A percentile compares a stretch with the other conserved stretches of the same genome.
Evolutionary conservation across 805 yeast genomes (phyloP).

Genomic region (Candida caryicola): DNA sequence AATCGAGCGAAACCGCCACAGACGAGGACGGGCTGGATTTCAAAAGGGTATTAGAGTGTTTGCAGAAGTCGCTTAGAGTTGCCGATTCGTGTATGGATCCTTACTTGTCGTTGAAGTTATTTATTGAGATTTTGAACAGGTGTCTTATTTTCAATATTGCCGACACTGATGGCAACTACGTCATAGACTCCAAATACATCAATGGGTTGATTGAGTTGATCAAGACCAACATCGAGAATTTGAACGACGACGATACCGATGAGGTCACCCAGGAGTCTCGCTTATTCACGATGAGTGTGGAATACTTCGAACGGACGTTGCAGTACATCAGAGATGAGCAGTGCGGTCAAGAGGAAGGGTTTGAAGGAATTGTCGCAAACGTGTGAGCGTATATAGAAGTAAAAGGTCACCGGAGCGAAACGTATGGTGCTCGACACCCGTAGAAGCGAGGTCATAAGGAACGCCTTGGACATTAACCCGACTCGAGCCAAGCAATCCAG

Average conservation of each 20-base stretch:
- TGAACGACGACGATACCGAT: conserved; percentile 27
- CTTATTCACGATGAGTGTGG: conserved; percentile 27
- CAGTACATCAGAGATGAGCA: conserved; percentile 67
- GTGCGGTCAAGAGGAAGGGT: conserved; percentile 60
- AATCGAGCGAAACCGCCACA: conserved; percentile 12
- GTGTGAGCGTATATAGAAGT: background rate
- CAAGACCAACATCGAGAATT: conserved; percentile 55
- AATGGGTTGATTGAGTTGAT: conserved; percentile 86
- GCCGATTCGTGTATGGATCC: conserved; percentile 94
- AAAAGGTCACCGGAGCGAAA: background rate
- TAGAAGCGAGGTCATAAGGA: no score
- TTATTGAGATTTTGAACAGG: conserved; percentile 84
- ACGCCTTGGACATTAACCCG: no score
- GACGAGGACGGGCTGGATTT: conserved; percentile 10
- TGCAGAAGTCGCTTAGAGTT: conserved; percentile 81
- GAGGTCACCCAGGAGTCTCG: conserved; percentile 27
- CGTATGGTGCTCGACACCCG: no score
- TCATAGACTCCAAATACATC: conserved; percentile 70
- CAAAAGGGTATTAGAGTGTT: conserved; percentile 84
- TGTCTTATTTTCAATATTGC: conserved; percentile 83
- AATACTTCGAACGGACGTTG: conserved; percentile 65
- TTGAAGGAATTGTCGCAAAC: conserved; percentile 43
- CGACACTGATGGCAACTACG: conserved; percentile 51
- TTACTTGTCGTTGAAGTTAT: conserved; percentile 68
- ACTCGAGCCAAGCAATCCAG: no score